Evolutionary conservation across 768 basidiomycete genomes (phyloP), one percentile per base, ranked within the genome.

Genomic region (Hemileccinum rubropunctum): DNA sequence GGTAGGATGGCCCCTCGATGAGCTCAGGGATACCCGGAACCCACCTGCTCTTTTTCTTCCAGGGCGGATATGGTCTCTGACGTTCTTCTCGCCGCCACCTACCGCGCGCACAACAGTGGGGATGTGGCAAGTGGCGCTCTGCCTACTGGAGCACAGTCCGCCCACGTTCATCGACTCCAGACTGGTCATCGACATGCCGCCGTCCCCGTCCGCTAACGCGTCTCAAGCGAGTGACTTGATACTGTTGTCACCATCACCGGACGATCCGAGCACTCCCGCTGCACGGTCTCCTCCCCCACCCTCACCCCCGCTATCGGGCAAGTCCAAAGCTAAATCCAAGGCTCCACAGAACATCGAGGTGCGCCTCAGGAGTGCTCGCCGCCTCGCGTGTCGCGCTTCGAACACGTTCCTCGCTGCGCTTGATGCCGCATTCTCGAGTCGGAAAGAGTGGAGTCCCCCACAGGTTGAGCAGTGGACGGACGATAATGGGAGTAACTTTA

Each of bases 131-230:
- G 68, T 84, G 28, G 66, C 72, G 1, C 76, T 86, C 2, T 72
- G 73, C 1, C 62, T 86, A 5, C 66, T 79, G 6, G 79, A 81
- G 45, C 70, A 78, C 44, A 83, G 83, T 50, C 76, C 81, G 0
- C 78, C 84, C 3, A 81, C 83, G 5, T 79, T 72, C 55, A 54
- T 86, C 33, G 76, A 84, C 57, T 77, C 80, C 0, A 72, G 71
- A 4, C 67, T 86, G 9, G 47, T 82, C 32, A 69, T 83, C 34
- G 61, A 67, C 0, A 66, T 73, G 20, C 71, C 67, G 18, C 59
- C 54, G 5, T 15, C 34, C 5, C 52, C 54, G 11, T 47, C 45
- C 28, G 44, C 26, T 1, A 39, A 30, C 7, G 4, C n/a, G 1
- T 40, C 48, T 15, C 47, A 21, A 33, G 1, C 28, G 34, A 48